Evolutionary conservation across 345 rosid species (phyloP).

Genomic region (Syzygium jambos): DNA sequence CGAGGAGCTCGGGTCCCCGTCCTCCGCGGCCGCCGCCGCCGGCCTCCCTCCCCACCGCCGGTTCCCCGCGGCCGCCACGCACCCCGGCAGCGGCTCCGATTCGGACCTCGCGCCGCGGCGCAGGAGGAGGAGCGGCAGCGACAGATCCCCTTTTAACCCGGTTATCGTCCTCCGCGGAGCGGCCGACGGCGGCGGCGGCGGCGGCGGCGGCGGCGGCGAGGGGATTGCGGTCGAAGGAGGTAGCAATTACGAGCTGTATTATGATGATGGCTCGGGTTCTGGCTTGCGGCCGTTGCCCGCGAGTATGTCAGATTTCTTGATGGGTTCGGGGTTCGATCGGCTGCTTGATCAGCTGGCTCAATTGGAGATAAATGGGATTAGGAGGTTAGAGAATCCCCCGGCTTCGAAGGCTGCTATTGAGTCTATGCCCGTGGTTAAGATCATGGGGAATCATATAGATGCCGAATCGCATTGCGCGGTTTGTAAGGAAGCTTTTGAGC

Average conservation of each 20-base stretch:
- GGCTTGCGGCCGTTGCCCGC: constrained; percentile 56
- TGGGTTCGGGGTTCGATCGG: constrained; percentile 71
- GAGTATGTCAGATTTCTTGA: constrained; percentile 60
- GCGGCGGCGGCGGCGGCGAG: constrained; percentile 13
- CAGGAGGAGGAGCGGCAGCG: constrained; percentile 33
- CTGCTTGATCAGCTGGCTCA: constrained; percentile 58
- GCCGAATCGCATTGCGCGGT: constrained; percentile 45
- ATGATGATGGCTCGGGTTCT: constrained; percentile 52
- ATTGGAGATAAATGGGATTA: constrained; percentile 33
- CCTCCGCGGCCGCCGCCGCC: neutral
- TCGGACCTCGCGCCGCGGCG: constrained; percentile 22
- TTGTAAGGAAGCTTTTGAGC: constrained; percentile 44
- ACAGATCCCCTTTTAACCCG: constrained; percentile 61
- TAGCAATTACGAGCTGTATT: constrained; percentile 44
- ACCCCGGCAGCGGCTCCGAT: constrained; percentile 7
- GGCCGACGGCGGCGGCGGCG: constrained; percentile 11
- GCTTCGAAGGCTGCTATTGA: constrained; percentile 55
- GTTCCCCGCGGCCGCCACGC: constrained; percentile 12
- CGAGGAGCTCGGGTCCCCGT: constrained; percentile 29
- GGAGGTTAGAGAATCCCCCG: constrained; percentile 40
- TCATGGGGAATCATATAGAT: constrained; percentile 21
- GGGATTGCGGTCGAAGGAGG: neutral
- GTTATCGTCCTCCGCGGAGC: constrained; percentile 45
- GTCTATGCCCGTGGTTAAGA: constrained; percentile 44
- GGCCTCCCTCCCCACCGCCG: constrained; percentile 5